phyloP scores from a whole-genome alignment of 2,329 filamentous ascomycete species.

The Exophiala oligosperma region DNA sequence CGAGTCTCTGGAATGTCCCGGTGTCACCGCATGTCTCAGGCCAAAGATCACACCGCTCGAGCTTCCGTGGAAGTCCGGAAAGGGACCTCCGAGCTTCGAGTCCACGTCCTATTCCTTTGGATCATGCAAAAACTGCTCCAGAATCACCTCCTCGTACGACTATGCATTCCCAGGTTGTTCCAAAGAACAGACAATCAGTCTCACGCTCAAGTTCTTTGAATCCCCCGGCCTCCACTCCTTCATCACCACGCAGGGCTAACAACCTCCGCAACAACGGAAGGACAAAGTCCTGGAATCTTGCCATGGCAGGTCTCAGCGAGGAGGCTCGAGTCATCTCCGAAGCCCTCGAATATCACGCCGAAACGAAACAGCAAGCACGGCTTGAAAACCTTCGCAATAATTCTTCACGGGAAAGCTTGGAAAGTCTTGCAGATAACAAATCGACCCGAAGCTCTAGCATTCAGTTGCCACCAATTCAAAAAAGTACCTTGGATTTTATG shows the following conservation, averaged over 20 bases:
- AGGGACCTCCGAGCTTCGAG: conserved; percentile 27
- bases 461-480: conserved; percentile 61
- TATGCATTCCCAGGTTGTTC: conserved; percentile 34
- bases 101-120: conserved; percentile 44
- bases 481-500: conserved; percentile 64
- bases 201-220: conserved; percentile 21
- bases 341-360: conserved; percentile 59
- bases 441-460: conserved; percentile 48
- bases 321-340: conserved; percentile 62
- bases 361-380: conserved; percentile 37
- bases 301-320: conserved; percentile 57
- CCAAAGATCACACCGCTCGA: conserved; percentile 39
- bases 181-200: conserved; percentile 27
- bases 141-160: conserved; percentile 27
- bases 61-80: conserved; percentile 44
- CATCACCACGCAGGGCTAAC: conserved; percentile 29
- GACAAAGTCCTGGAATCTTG: conserved; percentile 61
- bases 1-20: conserved; percentile 52
- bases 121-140: conserved; percentile 37
- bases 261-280: conserved; percentile 36
- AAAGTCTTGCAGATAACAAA: conserved; percentile 39
- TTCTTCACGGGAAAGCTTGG: conserved; percentile 14
- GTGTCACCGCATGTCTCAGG: conserved; percentile 47
- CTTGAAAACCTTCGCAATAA: conserved; percentile 7
- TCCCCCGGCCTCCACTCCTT: conserved; percentile 14